Percentiles rank a stretch among this genome's conserved stretches.
Conservation (phyloP, 2,329 filamentous ascomycete genomes). For the Arthrobotrys conoides region DNA sequence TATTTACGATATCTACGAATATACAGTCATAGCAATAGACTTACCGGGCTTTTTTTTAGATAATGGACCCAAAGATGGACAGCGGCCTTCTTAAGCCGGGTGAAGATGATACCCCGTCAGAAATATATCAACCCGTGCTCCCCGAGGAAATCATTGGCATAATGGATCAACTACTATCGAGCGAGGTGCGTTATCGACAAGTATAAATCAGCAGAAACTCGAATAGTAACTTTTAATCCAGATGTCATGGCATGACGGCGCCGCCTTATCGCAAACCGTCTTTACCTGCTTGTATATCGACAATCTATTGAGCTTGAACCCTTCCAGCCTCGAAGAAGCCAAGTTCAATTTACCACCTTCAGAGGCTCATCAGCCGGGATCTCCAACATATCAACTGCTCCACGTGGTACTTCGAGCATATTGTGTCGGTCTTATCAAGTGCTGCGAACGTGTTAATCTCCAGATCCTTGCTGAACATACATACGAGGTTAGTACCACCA, state of each 20-base stretch:
- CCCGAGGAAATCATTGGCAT: slow-evolving; percentile 89
- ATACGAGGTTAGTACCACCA: slow-evolving; percentile 78
- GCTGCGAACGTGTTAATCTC: slow-evolving; percentile 82
- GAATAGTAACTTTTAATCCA: slow-evolving; percentile 66
- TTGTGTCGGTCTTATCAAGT: slow-evolving; percentile 86
- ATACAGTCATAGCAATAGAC: slow-evolving; percentile 40
- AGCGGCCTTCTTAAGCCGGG: slow-evolving; percentile 85
- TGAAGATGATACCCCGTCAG: slow-evolving; percentile 87
- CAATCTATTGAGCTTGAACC: slow-evolving; percentile 80
- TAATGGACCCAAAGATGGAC: slow-evolving; percentile 99
- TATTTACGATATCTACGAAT: slow-evolving; percentile 9
- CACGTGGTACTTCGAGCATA: slow-evolving; percentile 81
- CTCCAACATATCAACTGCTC: slow-evolving; percentile 50
- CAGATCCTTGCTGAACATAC: slow-evolving; percentile 86
- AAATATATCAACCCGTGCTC: slow-evolving; percentile 77
- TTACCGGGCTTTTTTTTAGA: slow-evolving; percentile 73
- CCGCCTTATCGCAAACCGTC: slow-evolving; percentile 92
- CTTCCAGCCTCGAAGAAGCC: slow-evolving; percentile 76
- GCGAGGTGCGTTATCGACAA: slow-evolving; percentile 75
- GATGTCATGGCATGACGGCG: slow-evolving; percentile 98
- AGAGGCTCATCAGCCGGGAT: slow-evolving; percentile 61
- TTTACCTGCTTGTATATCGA: slow-evolving; percentile 95
- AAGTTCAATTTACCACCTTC: slow-evolving; percentile 70
- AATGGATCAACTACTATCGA: slow-evolving; percentile 90
- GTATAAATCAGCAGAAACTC: neutral